Base-by-base conservation (phyloP, 2,329 filamentous ascomycete genomes). In the Cryphonectria nitschkei region DNA sequence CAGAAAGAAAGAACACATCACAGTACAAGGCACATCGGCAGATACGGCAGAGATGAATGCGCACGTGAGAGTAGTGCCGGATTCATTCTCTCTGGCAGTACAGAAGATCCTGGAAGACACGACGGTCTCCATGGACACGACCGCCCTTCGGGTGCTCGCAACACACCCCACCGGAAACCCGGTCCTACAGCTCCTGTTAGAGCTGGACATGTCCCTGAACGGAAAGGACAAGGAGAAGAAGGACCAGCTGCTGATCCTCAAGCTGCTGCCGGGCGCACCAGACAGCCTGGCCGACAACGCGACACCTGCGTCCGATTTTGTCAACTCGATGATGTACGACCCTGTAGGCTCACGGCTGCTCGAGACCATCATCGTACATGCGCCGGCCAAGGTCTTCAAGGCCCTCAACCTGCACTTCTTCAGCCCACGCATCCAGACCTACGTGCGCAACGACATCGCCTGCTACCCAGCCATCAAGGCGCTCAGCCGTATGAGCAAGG, bases 151-250 rank as follows among this genome's bases (percentile, higher is more conserved):
- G 39, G 90, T 96, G 2, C 84, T 99, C 70, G 93, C 95, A 1
- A 94, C 90, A 29, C 95, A 98, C 77, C 93, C 93, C 5, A 93
- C 95, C 0, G 96, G 94, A 64, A 98, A 97, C 77, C 96, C 96
- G 0, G 92, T 94, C 0, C 85, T 99, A n/a, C 96, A 98, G 79
- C 87, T 98, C 1, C 84, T 99, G 41, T 84, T 99, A 3, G 93
- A 95, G 77, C 85, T 99, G 22, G 96, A 99, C 77, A 88, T 98
- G 64, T 87, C 90, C 0, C 85, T 92, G 71, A 92, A 92, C 74
- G 89, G 88, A 66, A 92, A 93, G 74, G 85, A 87, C 68, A 89
- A 89, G 73, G 87, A 85, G 4, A 89, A 89, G 74, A 90, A 89
- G 75, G 88, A 92, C 73, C 82, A 66, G 13, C 65, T 72, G 5